phyloP scores from a whole-genome alignment of 768 basidiomycete species.

The Suillus cothurnatus region DNA sequence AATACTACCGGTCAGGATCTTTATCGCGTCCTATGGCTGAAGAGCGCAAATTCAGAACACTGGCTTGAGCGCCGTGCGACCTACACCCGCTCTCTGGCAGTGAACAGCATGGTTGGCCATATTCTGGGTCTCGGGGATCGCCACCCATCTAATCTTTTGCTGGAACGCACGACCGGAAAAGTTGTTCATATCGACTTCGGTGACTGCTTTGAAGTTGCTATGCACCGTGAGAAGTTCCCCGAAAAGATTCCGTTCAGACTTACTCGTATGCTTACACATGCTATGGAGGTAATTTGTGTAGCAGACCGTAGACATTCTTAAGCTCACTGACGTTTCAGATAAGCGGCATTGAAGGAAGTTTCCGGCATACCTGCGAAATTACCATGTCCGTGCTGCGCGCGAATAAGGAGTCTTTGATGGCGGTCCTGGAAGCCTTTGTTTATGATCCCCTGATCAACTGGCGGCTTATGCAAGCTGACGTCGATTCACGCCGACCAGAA shows the following conservation, averaged over 20 bases:
- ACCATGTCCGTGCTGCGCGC: slow-evolving; percentile 97
- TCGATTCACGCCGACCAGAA: slow-evolving; percentile 68
- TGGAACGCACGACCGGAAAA: slow-evolving; percentile 90
- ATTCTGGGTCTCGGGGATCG: slow-evolving; percentile 97
- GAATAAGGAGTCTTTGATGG: slow-evolving; percentile 99
- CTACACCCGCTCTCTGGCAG: slow-evolving; percentile 93
- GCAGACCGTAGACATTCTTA: slow-evolving; percentile 3
- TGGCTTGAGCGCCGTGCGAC: slow-evolving; percentile 97
- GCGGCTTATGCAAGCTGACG: slow-evolving; percentile 87
- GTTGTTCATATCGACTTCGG: slow-evolving; percentile 98
- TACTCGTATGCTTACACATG: slow-evolving; percentile 97
- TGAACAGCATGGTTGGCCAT: slow-evolving; percentile 99
- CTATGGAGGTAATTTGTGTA: slow-evolving; percentile 80
- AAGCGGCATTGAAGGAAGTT: slow-evolving; percentile 97
- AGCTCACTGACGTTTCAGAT: slow-evolving; percentile 54
- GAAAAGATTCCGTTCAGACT: slow-evolving; percentile 98
- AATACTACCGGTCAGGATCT: slow-evolving; percentile 98
- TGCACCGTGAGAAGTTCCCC: slow-evolving; percentile 98
- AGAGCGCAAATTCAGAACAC: slow-evolving; percentile 92
- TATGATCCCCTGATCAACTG: slow-evolving; percentile 98
- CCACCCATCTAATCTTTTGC: slow-evolving; percentile 92
- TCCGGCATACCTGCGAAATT: slow-evolving; percentile 93
- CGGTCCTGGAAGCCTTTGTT: slow-evolving; percentile 97
- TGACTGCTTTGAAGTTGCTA: slow-evolving; percentile 98
- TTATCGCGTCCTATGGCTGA: slow-evolving; percentile 95